Percentiles rank a stretch among this genome's conserved stretches.
Evolutionary conservation across 768 basidiomycete species (phyloP).

Genomic region (Lentinula guzmanii): DNA sequence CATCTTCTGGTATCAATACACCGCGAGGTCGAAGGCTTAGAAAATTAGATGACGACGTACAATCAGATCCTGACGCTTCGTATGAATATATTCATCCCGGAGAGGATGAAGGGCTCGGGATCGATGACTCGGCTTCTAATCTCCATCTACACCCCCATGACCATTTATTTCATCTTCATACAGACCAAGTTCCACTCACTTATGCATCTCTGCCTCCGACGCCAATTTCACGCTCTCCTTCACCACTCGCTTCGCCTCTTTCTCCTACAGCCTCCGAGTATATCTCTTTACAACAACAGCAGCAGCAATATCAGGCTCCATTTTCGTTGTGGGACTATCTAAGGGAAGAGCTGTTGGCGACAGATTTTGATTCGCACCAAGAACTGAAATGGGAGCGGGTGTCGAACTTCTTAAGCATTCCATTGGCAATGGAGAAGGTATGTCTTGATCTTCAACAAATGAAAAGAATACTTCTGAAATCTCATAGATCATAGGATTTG

Average conservation of each 20-base stretch:
- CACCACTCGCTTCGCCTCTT: conserved; percentile 6
- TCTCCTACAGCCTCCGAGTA: conserved; percentile 7
- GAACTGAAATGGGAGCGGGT: conserved; percentile 95
- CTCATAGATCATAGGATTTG: conserved; percentile 80
- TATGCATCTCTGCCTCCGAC: conserved; percentile 11
- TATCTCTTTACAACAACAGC: conserved; percentile 13
- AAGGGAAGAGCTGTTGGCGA: conserved; percentile 79
- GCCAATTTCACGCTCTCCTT: conserved; percentile 9
- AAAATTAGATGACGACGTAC: neutral
- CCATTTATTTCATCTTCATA: neutral
- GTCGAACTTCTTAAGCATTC: conserved; percentile 91
- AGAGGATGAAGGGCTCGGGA: neutral
- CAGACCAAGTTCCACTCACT: neutral
- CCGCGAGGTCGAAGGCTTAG: neutral
- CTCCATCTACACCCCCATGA: neutral
- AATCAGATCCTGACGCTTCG: neutral
- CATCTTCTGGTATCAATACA: neutral
- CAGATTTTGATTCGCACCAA: conserved; percentile 93
- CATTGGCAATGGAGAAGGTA: conserved; percentile 91
- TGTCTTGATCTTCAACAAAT: conserved; percentile 8
- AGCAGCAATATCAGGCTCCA: conserved; percentile 27
- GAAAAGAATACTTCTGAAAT: conserved; percentile 4
- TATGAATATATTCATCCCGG: neutral
- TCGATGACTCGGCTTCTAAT: neutral
- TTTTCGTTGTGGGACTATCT: conserved; percentile 94